phyloP scores from a whole-genome alignment of 352 stramenopile species.

The Phytopythium delawarense region DNA sequence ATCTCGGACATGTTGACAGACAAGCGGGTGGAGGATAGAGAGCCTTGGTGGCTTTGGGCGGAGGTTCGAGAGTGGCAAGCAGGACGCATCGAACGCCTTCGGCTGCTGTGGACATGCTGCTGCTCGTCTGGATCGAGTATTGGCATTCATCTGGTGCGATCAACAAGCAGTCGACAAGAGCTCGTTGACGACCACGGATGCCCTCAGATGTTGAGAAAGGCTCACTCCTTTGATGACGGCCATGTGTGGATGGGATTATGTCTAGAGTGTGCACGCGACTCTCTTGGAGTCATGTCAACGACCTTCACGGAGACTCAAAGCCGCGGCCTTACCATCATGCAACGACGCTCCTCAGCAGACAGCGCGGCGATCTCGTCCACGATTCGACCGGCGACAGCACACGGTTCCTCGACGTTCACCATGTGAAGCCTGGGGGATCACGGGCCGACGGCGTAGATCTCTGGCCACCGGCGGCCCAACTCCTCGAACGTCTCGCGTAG shows the following conservation, averaged over 20 bases:
- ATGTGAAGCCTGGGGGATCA: conserved; percentile 16
- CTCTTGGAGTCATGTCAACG: background rate
- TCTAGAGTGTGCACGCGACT: too few relatives aligned
- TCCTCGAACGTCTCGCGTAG: conserved; percentile 6
- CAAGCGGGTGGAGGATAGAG: background rate
- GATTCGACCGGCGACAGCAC: conserved; percentile 6
- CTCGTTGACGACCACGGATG: background rate
- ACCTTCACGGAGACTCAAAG: background rate
- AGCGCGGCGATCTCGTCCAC: conserved; percentile 9
- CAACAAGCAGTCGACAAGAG: background rate
- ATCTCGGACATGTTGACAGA: background rate
- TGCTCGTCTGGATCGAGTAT: background rate
- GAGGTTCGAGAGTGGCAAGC: background rate
- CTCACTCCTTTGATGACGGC: background rate
- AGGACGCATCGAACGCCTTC: background rate
- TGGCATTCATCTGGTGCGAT: background rate
- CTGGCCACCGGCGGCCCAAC: conserved; percentile 10
- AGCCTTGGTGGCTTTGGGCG: background rate
- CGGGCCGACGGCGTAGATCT: conserved; percentile 15
- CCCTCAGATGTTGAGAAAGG: background rate
- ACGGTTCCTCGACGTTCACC: conserved; percentile 26
- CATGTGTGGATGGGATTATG: background rate
- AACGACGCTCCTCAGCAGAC: background rate
- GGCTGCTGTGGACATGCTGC: background rate
- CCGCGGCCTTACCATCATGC: background rate